Evolutionary conservation across 1,139 yeast genomes (phyloP), one percentile per base, ranked within the genome.

Genomic region (Insectozyma bohioensis): DNA sequence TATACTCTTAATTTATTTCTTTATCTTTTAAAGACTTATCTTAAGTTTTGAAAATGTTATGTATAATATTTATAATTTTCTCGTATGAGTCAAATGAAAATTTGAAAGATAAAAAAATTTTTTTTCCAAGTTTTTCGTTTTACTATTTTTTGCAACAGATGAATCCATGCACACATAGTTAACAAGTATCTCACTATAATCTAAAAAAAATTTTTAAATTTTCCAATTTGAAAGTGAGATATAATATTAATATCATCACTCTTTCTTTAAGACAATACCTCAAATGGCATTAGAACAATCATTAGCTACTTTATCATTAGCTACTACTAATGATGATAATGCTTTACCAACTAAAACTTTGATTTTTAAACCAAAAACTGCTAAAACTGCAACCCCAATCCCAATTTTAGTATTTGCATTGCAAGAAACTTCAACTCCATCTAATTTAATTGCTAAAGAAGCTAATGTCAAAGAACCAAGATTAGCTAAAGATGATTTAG

Each of bases 301-400:
- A 9, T 72, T 80, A 49, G 77, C 81, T 28, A 71, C 76, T 34
- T 63, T 79, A 46, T 74, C 82, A 31, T 58, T 78, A 47, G 66
- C 74, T 28, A 62, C 71, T 23, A 68, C 68, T 19, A 45, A 67
- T 15, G 51, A 66, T 26, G 75, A 61, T 23, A 51, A 56, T 26
- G 70, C 77, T 4, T 45, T 59, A 22, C 61, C 77, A 26, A 78
- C 85, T 43, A 87, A 87, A 59, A 75, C 92, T 4, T 71, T 87
- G 45, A 88, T 87, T 20, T 87, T 87, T 74, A 87, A 87, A 65
- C 95, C 95, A 49, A 87, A 87, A 63, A 86, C 95, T 30, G 83
- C 95, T 35, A 87, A 86, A 56, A 63, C 87, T 30, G 88, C 86
- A 33, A 62, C 75, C n/a, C 86, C 95, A 20, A 78, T 84, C 32